Evolutionary conservation across 2,329 filamentous ascomycete genomes (phyloP), one percentile per base, ranked within the genome.

Genomic region (Phialophora tarda): DNA sequence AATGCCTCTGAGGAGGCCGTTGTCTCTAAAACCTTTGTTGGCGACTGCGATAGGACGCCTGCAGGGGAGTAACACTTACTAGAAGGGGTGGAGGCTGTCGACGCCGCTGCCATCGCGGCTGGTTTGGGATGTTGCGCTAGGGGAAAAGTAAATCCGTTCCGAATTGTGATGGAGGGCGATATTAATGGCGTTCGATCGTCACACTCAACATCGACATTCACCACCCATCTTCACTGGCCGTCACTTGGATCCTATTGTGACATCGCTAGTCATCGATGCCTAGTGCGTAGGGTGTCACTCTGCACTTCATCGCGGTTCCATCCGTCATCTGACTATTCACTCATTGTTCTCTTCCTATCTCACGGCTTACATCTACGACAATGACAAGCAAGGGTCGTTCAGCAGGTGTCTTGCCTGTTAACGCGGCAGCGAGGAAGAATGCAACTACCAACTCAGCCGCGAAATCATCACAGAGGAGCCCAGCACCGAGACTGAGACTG

Each of bases 401-500:
- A 59, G 86, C 85, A 71, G 86, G 86, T 28, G 79, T 86, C 10
- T 77, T 86, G 38, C 80, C 85, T 51, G 81, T 86, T 55, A 78
- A 81, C 51, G 78, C 79, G 10, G 77, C 80, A 24, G 80, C 82
- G 50, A 80, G 81, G 1, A 81, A 77, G 72, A 82, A 76, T 75
- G 74, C 79, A n/a, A 72, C 77, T 44, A 77, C 82, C 53, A 65
- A 79, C 32, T 65, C 69, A 8, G 58, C 50, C 2, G 50, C 79
- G 55, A 88, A 83, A 77, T 78, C 81, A 60, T 73, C 75, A 5
- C 73, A 78, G 44, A 80, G 81, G 63, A 75, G 76, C 2, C 77
- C 85, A 1, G 78, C 83, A 21, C 85, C 88, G 64, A 90, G 91
- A 66, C 85, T 96, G 74, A 98, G 98, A 82, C 84, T 97, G 12